phyloP scores from a whole-genome alignment of 345 rosid species.

The Camelina laxa region DNA sequence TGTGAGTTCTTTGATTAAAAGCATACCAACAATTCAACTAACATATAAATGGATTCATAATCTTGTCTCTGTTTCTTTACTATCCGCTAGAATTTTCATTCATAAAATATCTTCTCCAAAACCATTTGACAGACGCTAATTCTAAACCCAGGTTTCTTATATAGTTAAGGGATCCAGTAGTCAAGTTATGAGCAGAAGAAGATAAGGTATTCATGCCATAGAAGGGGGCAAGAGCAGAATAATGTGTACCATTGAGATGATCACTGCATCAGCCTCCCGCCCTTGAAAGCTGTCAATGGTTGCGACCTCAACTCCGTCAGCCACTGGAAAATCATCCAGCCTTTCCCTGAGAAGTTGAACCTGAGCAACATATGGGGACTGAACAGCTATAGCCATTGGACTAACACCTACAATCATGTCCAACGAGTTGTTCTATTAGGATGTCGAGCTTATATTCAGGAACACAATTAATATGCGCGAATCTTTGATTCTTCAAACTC shows the following conservation, averaged over 20 bases:
- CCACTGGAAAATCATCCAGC: conserved; percentile 79
- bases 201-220: not conserved
- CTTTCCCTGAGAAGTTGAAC: conserved; percentile 91
- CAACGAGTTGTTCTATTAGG: conserved; percentile 6
- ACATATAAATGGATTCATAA: not conserved
- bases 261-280: conserved; percentile 94
- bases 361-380: conserved; percentile 98
- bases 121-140: not conserved
- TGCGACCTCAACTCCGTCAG: conserved; percentile 87
- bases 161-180: not conserved
- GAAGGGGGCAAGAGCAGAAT: not conserved
- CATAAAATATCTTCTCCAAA: not conserved
- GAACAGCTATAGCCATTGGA: conserved; percentile 82
- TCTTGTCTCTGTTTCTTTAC: not conserved
- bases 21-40: not conserved
- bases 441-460: conserved; percentile 13
- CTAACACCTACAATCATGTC: conserved; percentile 65
- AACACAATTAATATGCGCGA: not conserved
- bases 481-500: conserved; percentile 4
- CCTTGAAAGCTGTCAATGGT: conserved; percentile 98
- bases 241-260: conserved; percentile 85
- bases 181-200: conserved; percentile 18
- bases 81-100: not conserved
- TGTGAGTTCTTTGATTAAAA: not conserved
- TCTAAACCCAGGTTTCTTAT: not conserved